Evolutionary conservation across 371 early-diverging fungal genomes (phyloP).

Genomic region (Cokeromyces recurvatus): DNA sequence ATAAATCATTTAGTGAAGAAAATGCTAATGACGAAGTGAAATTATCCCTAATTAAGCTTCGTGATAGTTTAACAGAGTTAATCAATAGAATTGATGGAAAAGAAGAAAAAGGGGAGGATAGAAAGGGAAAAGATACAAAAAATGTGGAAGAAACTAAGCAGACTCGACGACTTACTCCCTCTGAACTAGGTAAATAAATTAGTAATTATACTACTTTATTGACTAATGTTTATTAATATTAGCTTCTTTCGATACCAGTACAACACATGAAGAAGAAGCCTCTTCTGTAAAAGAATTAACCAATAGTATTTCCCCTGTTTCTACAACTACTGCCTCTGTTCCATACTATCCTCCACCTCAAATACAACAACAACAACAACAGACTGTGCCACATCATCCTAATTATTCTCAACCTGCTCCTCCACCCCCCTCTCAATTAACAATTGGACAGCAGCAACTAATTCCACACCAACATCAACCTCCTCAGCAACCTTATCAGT

Average conservation of each 20-base stretch:
- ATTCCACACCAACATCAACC: too few species aligned
- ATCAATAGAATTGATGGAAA: conserved; percentile 1
- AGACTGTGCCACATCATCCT: too few species aligned
- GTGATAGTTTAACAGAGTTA: conserved; percentile 6
- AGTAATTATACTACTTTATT: too few species aligned
- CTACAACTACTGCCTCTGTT: not conserved
- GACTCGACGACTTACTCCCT: conserved; percentile 6
- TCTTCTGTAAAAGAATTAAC: conserved; percentile 6
- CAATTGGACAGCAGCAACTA: too few species aligned
- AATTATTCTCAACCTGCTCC: too few species aligned
- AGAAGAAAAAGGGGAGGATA: not conserved
- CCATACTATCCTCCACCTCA: conserved; percentile 16
- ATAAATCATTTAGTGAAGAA: conserved; percentile 15
- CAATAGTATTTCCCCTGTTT: not conserved
- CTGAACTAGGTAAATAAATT: conserved; percentile 12
- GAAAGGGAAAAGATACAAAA: not conserved
- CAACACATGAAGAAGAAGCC: too few species aligned
- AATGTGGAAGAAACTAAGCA: not conserved
- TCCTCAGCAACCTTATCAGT: not conserved
- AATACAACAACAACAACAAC: too few species aligned
- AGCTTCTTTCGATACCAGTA: too few species aligned
- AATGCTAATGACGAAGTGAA: not conserved
- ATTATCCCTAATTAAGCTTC: conserved; percentile 8
- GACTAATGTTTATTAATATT: not conserved
- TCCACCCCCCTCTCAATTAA: too few species aligned